Evolutionary conservation across 345 rosid genomes (phyloP).

Genomic region (Aquilaria malaccensis): DNA sequence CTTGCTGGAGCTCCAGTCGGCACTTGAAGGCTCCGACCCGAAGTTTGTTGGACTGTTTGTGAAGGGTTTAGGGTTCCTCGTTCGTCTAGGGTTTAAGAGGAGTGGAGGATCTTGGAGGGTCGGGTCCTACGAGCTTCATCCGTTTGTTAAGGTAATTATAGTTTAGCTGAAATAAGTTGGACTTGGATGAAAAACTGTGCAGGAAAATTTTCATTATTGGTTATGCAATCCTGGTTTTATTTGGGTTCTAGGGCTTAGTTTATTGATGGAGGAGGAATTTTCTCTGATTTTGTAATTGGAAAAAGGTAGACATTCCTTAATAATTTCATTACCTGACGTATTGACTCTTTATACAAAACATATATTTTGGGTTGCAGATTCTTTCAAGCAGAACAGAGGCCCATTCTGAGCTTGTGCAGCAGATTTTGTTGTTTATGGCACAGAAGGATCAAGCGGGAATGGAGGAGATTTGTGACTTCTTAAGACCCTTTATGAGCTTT

Average conservation of each 20-base stretch:
- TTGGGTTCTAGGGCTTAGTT: too few relatives aligned
- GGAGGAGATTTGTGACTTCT: constrained; percentile 63
- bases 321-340: too few relatives aligned
- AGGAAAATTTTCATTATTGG: too few relatives aligned
- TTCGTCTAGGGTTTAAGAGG: constrained; percentile 44
- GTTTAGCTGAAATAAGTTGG: background rate
- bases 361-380: constrained; percentile 39
- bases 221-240: too few relatives aligned
- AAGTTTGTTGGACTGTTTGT: constrained; percentile 47
- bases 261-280: too few relatives aligned
- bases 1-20: constrained; percentile 75
- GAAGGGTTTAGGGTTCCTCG: constrained; percentile 61
- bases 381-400: constrained; percentile 56
- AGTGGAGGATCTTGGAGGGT: constrained; percentile 45
- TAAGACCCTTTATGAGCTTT: constrained; percentile 62
- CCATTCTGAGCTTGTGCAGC: constrained; percentile 57
- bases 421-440: constrained; percentile 57
- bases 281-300: too few relatives aligned
- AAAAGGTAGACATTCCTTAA: too few relatives aligned
- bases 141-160: constrained; percentile 59
- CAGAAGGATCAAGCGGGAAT: constrained; percentile 41
- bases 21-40: constrained; percentile 68
- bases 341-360: too few relatives aligned
- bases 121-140: constrained; percentile 54
- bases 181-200: background rate